Conservation (phyloP, 371 early-diverging fungal species). For the Syncephalastrum sp. region DNA sequence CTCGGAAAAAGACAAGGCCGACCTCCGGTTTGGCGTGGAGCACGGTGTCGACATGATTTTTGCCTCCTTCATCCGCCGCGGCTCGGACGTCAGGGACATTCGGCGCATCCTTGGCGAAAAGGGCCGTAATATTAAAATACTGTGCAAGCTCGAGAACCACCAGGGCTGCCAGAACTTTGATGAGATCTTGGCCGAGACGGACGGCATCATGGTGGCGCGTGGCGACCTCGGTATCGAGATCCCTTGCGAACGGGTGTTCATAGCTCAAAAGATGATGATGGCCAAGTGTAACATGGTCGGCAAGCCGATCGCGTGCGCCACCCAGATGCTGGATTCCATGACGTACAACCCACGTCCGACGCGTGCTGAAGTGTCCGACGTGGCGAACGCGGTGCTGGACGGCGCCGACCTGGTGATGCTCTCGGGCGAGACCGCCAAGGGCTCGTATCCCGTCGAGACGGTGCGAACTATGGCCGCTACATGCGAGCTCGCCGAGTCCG, state of each 20-base stretch:
- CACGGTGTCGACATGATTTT: constrained; percentile 94
- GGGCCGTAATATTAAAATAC: constrained; percentile 86
- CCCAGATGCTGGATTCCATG: constrained; percentile 99
- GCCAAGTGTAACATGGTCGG: constrained; percentile 90
- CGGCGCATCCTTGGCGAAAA: constrained; percentile 73
- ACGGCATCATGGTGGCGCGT: constrained; percentile 98
- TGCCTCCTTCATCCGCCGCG: constrained; percentile 93
- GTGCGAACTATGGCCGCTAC: constrained; percentile 75
- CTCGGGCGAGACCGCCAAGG: constrained; percentile 96
- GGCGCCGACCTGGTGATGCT: constrained; percentile 98
- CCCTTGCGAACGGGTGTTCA: constrained; percentile 84
- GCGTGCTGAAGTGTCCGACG: constrained; percentile 98
- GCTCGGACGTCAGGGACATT: constrained; percentile 85
- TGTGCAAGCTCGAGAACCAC: constrained; percentile 92
- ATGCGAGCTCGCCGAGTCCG: constrained; percentile 69
- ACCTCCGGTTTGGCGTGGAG: constrained; percentile 88
- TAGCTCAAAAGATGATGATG: constrained; percentile 96
- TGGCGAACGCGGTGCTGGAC: constrained; percentile 95
- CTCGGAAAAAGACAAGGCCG: constrained; percentile 88
- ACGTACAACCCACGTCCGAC: constrained; percentile 92
- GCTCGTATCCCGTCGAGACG: constrained; percentile 71
- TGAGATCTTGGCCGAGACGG: constrained; percentile 90
- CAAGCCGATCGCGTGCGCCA: constrained; percentile 95
- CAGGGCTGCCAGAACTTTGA: constrained; percentile 93
- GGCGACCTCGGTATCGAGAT: constrained; percentile 97